Evolutionary conservation across 73 alveolate genomes (phyloP).

Genomic region (Strombidium stylifer): DNA sequence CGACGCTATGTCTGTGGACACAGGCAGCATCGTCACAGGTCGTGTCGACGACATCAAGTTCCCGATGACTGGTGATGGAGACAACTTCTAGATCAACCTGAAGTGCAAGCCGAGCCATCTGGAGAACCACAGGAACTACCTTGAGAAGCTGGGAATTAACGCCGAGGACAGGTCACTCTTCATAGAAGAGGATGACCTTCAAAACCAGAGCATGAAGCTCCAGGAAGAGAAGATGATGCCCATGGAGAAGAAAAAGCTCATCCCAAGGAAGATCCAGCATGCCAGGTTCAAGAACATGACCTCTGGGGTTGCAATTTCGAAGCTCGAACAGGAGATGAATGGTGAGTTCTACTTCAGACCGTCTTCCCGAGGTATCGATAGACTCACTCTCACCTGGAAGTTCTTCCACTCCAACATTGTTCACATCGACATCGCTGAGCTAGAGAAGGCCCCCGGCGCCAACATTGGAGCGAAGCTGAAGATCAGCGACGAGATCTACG

Average conservation of each 20-base stretch:
- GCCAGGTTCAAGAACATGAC: constrained; percentile 84
- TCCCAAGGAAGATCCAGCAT: constrained; percentile 79
- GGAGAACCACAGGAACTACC: constrained; percentile 53
- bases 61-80: constrained; percentile 34
- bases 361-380: constrained; percentile 76
- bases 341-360: constrained; percentile 96
- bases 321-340: constrained; percentile 68
- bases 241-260: constrained; percentile 38
- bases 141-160: no score
- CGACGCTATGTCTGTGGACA: constrained; percentile 38
- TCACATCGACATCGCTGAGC: constrained; percentile 88
- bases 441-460: constrained; percentile 75
- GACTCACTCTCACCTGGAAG: constrained; percentile 89
- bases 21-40: constrained; percentile 41
- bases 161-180: no score
- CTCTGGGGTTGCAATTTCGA: constrained; percentile 69
- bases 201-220: constrained; percentile 58
- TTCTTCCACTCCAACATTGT: constrained; percentile 76
- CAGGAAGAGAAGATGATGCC: no score
- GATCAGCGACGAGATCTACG: constrained; percentile 76
- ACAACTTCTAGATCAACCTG: constrained; percentile 46
- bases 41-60: constrained; percentile 28
- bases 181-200: constrained; percentile 65
- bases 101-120: constrained; percentile 62
- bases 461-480: constrained; percentile 70